Conservation (phyloP, 2,329 filamentous ascomycete species). For the Talaromyces sp. region DNA sequence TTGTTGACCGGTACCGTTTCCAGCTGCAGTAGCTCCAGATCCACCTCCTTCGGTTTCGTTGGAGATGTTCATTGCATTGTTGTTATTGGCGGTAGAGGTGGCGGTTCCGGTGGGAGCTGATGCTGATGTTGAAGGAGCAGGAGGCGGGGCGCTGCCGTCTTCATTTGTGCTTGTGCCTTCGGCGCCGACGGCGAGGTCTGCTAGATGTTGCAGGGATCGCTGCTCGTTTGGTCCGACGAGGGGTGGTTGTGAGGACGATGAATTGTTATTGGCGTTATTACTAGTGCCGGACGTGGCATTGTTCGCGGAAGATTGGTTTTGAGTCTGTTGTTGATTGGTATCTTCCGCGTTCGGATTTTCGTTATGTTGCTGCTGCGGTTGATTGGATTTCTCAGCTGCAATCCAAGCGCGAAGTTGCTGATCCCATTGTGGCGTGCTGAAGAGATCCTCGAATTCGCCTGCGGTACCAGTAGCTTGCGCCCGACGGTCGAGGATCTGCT, state of each 20-base stretch:
- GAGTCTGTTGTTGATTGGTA: neutral
- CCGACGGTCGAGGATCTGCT: constrained; percentile 50
- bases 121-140: neutral
- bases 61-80: neutral
- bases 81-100: neutral
- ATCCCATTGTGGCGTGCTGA: constrained; percentile 42
- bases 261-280: neutral
- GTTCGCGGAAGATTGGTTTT: constrained; percentile 3
- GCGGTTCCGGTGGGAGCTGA: neutral
- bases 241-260: constrained; percentile 26
- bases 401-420: constrained; percentile 40
- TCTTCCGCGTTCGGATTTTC: constrained; percentile 23
- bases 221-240: constrained; percentile 45
- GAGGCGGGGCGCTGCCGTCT: constrained; percentile 23
- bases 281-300: constrained; percentile 6
- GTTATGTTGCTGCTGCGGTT: constrained; percentile 29
- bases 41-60: neutral
- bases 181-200: constrained; percentile 45
- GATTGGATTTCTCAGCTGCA: constrained; percentile 39
- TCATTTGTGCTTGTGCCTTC: constrained; percentile 32
- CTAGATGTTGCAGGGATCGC: constrained; percentile 45
- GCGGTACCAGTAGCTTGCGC: constrained; percentile 32
- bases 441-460: constrained; percentile 40
- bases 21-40: neutral
- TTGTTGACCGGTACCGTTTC: neutral